phyloP scores from a whole-genome alignment of 2,329 filamentous ascomycete genomes.

The Verticillium longisporum region DNA sequence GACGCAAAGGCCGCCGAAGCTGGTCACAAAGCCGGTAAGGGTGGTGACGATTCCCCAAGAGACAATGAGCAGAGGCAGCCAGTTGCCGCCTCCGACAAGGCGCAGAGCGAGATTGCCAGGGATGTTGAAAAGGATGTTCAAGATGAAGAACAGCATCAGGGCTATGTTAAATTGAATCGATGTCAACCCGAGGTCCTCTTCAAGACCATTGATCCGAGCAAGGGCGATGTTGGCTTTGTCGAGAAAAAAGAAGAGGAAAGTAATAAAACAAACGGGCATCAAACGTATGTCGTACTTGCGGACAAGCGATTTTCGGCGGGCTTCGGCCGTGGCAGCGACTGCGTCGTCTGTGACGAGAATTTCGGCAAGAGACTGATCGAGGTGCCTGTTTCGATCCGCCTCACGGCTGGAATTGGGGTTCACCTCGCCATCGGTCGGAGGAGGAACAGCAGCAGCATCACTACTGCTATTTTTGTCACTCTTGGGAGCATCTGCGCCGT shows the following conservation, averaged over 20 bases:
- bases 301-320: not conserved
- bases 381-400: not conserved
- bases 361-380: not conserved
- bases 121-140: conserved; percentile 16
- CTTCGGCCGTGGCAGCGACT: not conserved
- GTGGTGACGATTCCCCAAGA: conserved; percentile 15
- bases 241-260: conserved; percentile 10
- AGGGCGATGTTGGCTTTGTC: conserved; percentile 12
- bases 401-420: not conserved
- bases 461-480: not conserved
- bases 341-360: not conserved
- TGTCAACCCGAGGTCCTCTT: conserved; percentile 4
- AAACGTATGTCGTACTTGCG: conserved; percentile 10
- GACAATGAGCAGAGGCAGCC: conserved; percentile 12
- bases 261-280: conserved; percentile 8
- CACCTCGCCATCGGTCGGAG: not conserved
- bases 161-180: conserved; percentile 13
- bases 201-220: conserved; percentile 12
- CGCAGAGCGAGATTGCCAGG: conserved; percentile 16
- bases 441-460: not conserved
- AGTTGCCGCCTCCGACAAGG: conserved; percentile 12
- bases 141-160: conserved; percentile 15
- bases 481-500: not conserved
- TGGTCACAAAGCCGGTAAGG: conserved; percentile 14
- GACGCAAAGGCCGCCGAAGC: conserved; percentile 13